A percentile compares a stretch with the other conserved stretches of the same genome.
These are phyloP conservation scores for Spergularia azorica DNA, from an alignment of 179 eudicot species.

Conservation along the genomic window DNA sequence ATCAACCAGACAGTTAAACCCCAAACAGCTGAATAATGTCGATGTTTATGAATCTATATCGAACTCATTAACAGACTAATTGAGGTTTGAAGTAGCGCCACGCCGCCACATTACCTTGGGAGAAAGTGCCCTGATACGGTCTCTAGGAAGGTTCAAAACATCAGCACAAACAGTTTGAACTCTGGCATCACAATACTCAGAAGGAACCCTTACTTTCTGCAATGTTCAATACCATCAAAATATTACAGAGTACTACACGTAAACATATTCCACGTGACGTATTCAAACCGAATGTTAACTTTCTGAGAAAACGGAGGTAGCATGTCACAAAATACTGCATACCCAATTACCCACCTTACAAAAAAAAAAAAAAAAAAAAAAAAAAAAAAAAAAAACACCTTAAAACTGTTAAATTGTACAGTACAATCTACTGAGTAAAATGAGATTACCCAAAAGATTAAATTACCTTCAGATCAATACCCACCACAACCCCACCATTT, in stretches of 20 bases:
- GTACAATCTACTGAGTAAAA: not conserved
- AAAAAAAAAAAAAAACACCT: not conserved
- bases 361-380: not conserved
- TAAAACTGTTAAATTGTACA: no score
- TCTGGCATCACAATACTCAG: conserved; percentile 74
- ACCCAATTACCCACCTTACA: not conserved
- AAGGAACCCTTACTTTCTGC: conserved; percentile 94
- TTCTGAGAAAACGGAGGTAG: not conserved
- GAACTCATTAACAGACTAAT: not conserved
- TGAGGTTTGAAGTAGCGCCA: no score
- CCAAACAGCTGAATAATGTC: not conserved
- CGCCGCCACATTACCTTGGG: conserved; percentile 53
- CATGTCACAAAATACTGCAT: not conserved
- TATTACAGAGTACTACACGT: not conserved
- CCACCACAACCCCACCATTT: conserved; percentile 84
- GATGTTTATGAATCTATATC: not conserved
- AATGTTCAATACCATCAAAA: conserved; percentile 37
- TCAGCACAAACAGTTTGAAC: conserved; percentile 84
- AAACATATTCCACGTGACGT: not conserved
- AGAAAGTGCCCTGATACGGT: conserved; percentile 62
- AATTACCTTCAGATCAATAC: conserved; percentile 81
- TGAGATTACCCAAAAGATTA: conserved; percentile 8
- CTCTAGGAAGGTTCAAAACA: conserved; percentile 63
- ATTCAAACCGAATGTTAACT: not conserved
- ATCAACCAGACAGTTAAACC: not conserved